These are phyloP conservation scores for Alternaria sp. DNA, from an alignment of 2,329 filamentous ascomycete species.

Conservation along the genomic window DNA sequence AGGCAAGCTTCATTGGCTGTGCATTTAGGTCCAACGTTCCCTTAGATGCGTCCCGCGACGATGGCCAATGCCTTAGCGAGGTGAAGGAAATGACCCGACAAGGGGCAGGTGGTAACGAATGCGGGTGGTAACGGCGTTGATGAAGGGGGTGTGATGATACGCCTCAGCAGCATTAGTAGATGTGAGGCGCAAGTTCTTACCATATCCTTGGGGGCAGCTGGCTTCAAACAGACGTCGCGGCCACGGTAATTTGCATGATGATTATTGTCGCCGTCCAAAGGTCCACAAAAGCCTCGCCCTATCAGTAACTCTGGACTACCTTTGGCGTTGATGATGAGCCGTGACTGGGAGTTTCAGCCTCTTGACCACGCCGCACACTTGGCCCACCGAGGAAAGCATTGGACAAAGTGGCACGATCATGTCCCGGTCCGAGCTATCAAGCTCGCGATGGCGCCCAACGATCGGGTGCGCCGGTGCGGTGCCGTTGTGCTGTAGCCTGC, in stretches of 20 bases:
- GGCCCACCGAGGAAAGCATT: slow-evolving; percentile 21
- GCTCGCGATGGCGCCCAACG: slow-evolving; percentile 31
- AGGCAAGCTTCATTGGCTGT: slow-evolving; percentile 31
- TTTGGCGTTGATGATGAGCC: slow-evolving; percentile 23
- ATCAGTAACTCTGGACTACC: slow-evolving; percentile 24
- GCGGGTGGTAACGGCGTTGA: slow-evolving; percentile 23
- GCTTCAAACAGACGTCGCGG: slow-evolving; percentile 11
- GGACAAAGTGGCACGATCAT: slow-evolving; percentile 32
- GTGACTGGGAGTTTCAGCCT: slow-evolving; percentile 43
- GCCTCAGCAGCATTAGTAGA: slow-evolving; percentile 23
- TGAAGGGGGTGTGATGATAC: slow-evolving; percentile 27
- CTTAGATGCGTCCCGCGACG: slow-evolving; percentile 31
- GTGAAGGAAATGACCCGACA: slow-evolving; percentile 38
- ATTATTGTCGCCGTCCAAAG: slow-evolving; percentile 1
- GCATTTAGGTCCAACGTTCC: slow-evolving; percentile 28
- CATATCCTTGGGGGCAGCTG: slow-evolving; percentile 10
- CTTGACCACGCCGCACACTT: slow-evolving; percentile 30
- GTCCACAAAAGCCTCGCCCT: slow-evolving; percentile 16
- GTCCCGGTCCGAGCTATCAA: slow-evolving; percentile 29
- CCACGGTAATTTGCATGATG: slow-evolving; percentile 19
- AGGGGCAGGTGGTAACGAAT: slow-evolving; percentile 25
- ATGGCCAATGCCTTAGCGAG: slow-evolving; percentile 33
- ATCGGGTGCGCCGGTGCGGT: slow-evolving; percentile 24
- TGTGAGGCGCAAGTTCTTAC: slow-evolving; percentile 13
- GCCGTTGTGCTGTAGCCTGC: slow-evolving; percentile 33